Evolutionary conservation across 257 asterid species (phyloP).

Genomic region (Solanum chilense): DNA sequence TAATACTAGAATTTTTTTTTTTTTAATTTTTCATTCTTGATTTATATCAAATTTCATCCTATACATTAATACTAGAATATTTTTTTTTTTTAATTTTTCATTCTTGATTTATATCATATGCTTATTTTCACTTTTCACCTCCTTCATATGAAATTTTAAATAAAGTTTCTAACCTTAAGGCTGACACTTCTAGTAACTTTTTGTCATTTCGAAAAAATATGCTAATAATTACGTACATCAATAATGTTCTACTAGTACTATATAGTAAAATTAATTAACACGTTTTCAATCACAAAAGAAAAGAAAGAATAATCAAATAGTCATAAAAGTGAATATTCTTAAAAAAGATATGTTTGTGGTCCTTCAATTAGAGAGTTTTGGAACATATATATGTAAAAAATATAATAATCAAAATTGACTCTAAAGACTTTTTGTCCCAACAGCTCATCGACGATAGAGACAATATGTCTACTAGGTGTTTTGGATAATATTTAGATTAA

Average conservation of each 20-base stretch:
- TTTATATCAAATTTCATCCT: too few species aligned
- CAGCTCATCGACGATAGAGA: neutral
- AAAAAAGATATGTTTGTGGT: neutral
- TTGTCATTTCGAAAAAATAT: neutral
- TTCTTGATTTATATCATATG: too few species aligned
- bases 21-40: neutral
- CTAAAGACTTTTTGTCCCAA: neutral
- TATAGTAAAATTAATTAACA: neutral
- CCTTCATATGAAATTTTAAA: neutral
- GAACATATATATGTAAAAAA: neutral
- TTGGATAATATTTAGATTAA: neutral
- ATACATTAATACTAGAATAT: too few species aligned
- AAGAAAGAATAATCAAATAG: neutral
- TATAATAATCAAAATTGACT: neutral
- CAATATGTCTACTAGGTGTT: neutral
- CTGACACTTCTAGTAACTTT: neutral
- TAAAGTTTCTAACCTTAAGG: neutral
- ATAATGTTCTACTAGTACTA: neutral
- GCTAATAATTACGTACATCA: neutral
- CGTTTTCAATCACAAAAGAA: neutral
- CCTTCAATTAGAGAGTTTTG: neutral
- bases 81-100: neutral
- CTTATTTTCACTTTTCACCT: neutral
- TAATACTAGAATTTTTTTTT: too few species aligned
- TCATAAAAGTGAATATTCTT: neutral